Conservation (phyloP, 1,284 basidiomycete species). For the Malassezia dermatis region DNA sequence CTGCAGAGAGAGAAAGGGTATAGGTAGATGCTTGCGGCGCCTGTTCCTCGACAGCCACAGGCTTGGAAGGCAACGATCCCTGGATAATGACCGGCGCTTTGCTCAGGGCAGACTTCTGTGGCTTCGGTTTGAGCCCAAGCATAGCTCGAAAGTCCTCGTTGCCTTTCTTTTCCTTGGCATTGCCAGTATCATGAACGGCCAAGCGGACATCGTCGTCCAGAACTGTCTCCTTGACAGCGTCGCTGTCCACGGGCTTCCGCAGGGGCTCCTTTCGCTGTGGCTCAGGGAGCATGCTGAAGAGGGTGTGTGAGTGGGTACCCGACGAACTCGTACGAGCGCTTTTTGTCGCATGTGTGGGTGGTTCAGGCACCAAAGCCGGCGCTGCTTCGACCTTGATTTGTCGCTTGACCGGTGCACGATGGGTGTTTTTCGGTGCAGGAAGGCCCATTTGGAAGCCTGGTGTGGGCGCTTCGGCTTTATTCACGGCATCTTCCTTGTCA, state of each 20-base stretch:
- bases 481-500: neutral
- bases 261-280: slow-evolving; percentile 26
- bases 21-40: neutral
- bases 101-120: neutral
- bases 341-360: neutral
- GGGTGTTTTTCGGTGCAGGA: slow-evolving; percentile 8
- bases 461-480: neutral
- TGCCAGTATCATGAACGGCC: neutral
- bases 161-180: slow-evolving; percentile 22
- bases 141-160: slow-evolving; percentile 46
- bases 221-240: neutral
- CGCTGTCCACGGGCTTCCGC: slow-evolving; percentile 17
- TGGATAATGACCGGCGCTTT: neutral
- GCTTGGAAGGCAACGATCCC: neutral
- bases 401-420: neutral
- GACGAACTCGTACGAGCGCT: neutral
- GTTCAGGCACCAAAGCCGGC: neutral
- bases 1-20: slow-evolving; percentile 22
- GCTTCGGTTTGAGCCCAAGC: slow-evolving; percentile 34
- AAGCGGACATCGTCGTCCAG: slow-evolving; percentile 4
- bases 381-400: slow-evolving; percentile 9
- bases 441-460: neutral
- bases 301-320: slow-evolving; percentile 13
- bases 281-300: slow-evolving; percentile 40
- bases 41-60: neutral